Evolutionary conservation across 2,329 filamentous ascomycete species (phyloP), one percentile per base, ranked within the genome.

Genomic region (Cladosporium sp.): DNA sequence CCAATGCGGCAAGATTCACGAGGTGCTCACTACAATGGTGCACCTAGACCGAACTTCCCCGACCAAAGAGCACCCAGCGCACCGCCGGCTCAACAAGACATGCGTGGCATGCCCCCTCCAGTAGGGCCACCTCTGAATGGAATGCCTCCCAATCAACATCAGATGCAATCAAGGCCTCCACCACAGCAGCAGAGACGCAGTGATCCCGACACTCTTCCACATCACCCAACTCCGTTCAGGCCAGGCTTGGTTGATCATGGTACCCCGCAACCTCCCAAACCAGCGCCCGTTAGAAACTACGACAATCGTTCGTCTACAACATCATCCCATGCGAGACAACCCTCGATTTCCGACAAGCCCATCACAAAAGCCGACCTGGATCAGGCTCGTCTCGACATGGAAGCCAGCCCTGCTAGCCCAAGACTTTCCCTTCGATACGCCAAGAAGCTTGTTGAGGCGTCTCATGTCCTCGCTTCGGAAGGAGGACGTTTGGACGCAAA

Each of bases 391-490:
- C 79, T 80, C 59, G 71, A 75, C 6, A 83, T 86, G 55, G 87
- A 86, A 64, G 75, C 74, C 20, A 86, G 90, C 53, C 82, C 90
- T 0, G 76, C 77, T 25, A 89, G 96, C 57, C 80, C 86, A 54
- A 79, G 78, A 40, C 78, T 82, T 2, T 85, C 87, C 12, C 73
- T 98, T 50, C 73, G 76, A 8, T 75, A 95, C 15, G 90, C 88
- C 1, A 92, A 91, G 70, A 88, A 86, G 59, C 74, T 96, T 4
- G 83, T 95, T 1, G 90, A 96, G 70, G 93, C 92, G 1, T 82
- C 89, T 0, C 83, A 84, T 11, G 81, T 87, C 4, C 78, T 98
- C 1, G 82, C 89, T 2, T 87, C 89, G 57, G 84, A 90, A 32
- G 84, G 84, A 59, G 80, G 83, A 7, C 82, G 85, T 19, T 78